Percentiles rank a stretch among this genome's conserved stretches.
phyloP scores from a whole-genome alignment of 208 protist species.

The Acanthamoeba castellanii region DNA sequence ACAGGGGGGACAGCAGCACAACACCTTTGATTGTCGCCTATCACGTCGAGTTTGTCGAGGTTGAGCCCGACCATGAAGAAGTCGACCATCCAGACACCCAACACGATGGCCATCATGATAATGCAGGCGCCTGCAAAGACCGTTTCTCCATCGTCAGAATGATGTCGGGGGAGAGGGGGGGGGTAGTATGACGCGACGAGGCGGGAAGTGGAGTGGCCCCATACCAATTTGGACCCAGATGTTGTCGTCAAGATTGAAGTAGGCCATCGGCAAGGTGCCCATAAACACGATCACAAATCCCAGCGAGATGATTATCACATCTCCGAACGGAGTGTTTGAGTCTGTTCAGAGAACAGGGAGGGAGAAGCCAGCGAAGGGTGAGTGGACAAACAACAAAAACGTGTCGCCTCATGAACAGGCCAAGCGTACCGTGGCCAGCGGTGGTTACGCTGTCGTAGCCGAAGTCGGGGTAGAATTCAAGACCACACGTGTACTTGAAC shows the following conservation, averaged over 20 bases:
- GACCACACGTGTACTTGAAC: conserved; percentile 50
- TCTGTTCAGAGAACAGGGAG: not conserved
- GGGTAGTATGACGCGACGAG: too few species aligned
- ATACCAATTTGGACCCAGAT: conserved; percentile 34
- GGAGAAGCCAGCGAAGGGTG: too few species aligned
- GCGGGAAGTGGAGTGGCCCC: not conserved
- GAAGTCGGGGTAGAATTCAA: conserved; percentile 63
- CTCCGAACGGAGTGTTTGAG: conserved; percentile 2
- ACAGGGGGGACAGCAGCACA: not conserved
- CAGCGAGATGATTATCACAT: conserved; percentile 32
- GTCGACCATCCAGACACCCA: conserved; percentile 45
- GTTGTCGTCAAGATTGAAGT: conserved; percentile 69
- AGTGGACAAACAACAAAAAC: not conserved
- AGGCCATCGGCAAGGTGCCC: conserved; percentile 13
- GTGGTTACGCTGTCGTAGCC: not conserved
- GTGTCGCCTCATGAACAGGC: too few species aligned
- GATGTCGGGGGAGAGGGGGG: too few species aligned
- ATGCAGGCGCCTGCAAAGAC: not conserved
- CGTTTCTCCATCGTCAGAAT: too few species aligned
- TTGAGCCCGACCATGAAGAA: conserved; percentile 61
- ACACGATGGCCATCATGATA: conserved; percentile 6
- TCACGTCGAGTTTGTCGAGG: not conserved
- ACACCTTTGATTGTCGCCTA: not conserved
- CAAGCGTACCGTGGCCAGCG: not conserved
- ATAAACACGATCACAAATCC: conserved; percentile 31